Evolutionary conservation across 2,329 filamentous ascomycete genomes (phyloP), one percentile per base, ranked within the genome.

Genomic region (Samsoniella hepiali): DNA sequence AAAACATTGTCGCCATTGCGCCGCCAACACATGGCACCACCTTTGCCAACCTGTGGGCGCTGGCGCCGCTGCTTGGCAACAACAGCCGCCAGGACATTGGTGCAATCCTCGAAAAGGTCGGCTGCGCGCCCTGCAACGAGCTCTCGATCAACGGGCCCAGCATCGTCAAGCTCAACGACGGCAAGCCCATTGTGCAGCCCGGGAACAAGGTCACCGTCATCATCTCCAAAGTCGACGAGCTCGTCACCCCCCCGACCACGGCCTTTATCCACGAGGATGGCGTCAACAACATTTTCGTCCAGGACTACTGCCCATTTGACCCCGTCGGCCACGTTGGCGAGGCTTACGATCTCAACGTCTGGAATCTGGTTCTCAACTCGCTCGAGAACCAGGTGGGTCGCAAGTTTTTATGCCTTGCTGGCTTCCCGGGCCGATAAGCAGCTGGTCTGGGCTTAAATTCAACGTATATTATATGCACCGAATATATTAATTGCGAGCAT

Each of bases 11-110:
- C 22, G 67, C 68, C 49, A 61, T 64, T 32, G 63, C 63, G 27
- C 63, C 63, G 31, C 65, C 68, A 10, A 69, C 67, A 3, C 69
- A 71, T 50, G 70, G 70, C 34, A 70, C 69, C 42, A 62, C 57
- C n/a, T 58, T 69, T 49, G 65, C 62, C 8, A 59, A 62, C 22
- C 57, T 69, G 15, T 64, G 50, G 47, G 66, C 56, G 11, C 56
- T 68, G 2, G 64, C 58, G n/a, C 36, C 64, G 8, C 11, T 63
- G 11, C 40, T 62, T 5, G 63, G 63, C 45, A 13, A 36, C 7
- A 17, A 54, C 29, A 15, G 22, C 15, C 54, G 60, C 36, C 22
- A 59, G 49, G 50, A 64, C 5, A 55, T 65, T 13, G 40, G 38
- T 10, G 40, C 58, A 5, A 47, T 58, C 1, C 45, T 68, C 10